These are phyloP conservation scores for Gynochthodes officinalis DNA, from an alignment of 257 asterid species.

Conservation along the genomic window DNA sequence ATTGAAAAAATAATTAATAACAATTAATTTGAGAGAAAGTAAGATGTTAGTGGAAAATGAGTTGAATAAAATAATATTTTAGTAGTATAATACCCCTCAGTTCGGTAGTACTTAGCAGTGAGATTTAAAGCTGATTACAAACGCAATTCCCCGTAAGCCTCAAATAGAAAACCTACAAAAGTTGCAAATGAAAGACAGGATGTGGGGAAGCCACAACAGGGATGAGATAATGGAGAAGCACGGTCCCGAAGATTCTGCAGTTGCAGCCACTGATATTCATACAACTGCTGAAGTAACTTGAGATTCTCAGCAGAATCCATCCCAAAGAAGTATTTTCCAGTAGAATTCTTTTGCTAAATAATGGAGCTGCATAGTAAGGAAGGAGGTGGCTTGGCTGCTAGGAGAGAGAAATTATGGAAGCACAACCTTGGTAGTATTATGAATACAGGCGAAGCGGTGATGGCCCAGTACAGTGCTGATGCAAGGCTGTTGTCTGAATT, in stretches of 20 bases:
- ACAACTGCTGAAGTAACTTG: conserved; percentile 4
- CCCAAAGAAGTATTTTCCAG: conserved; percentile 10
- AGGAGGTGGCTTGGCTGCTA: neutral
- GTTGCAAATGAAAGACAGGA: too few relatives aligned
- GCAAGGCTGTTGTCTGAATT: conserved; percentile 55
- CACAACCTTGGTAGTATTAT: conserved; percentile 30
- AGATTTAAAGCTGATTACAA: too few relatives aligned
- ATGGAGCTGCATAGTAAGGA: conserved; percentile 28
- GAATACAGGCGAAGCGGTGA: conserved; percentile 18
- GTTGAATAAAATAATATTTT: too few relatives aligned
- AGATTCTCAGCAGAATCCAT: conserved; percentile 8
- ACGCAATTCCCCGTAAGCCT: too few relatives aligned
- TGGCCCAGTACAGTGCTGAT: conserved; percentile 47
- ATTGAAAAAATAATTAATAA: too few relatives aligned
- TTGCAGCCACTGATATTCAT: neutral
- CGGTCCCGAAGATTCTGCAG: neutral
- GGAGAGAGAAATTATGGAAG: neutral
- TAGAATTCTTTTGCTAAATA: conserved; percentile 1
- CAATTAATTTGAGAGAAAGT: too few relatives aligned
- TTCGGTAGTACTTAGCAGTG: too few relatives aligned
- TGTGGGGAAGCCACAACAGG: neutral
- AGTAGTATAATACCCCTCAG: too few relatives aligned
- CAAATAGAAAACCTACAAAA: too few relatives aligned
- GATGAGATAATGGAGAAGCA: neutral
- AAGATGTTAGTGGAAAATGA: too few relatives aligned